phyloP scores from a whole-genome alignment of 768 basidiomycete species.

The Rhodotorula kratochvilovae region DNA sequence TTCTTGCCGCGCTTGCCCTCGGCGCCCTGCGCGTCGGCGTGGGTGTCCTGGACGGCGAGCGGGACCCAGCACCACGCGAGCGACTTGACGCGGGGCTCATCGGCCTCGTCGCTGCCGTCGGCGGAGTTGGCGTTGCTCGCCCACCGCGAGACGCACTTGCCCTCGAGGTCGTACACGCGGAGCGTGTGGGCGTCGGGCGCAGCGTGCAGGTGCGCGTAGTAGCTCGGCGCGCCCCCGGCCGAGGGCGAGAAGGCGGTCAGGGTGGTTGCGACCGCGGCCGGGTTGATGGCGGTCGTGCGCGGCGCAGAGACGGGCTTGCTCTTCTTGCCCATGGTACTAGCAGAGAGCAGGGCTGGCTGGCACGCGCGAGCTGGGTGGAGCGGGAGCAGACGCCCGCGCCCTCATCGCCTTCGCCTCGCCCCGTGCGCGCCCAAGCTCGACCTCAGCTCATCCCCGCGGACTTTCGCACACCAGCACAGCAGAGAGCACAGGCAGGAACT shows the following conservation, averaged over 20 bases:
- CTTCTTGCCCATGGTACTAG: conserved; percentile 33
- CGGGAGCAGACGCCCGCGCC: not conserved
- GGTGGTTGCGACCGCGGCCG: conserved; percentile 15
- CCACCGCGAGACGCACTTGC: conserved; percentile 35
- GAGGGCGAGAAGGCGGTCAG: conserved; percentile 28
- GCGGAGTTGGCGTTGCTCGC: conserved; percentile 21
- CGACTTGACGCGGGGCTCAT: conserved; percentile 27
- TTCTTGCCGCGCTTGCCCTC: conserved; percentile 38
- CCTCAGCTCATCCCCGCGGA: not conserved
- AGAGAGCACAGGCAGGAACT: too few species aligned
- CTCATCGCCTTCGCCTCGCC: not conserved
- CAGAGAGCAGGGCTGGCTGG: too few species aligned
- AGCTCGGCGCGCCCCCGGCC: not conserved
- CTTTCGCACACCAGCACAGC: too few species aligned
- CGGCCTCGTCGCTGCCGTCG: conserved; percentile 4
- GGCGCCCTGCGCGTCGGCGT: not conserved
- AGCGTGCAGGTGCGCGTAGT: conserved; percentile 33
- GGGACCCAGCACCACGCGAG: conserved; percentile 33
- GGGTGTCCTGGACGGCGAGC: not conserved
- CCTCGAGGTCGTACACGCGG: conserved; percentile 25
- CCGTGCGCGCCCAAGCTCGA: not conserved
- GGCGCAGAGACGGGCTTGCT: conserved; percentile 10
- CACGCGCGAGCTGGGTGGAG: not conserved
- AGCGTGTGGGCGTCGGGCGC: conserved; percentile 37
- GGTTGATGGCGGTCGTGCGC: conserved; percentile 36